These are phyloP conservation scores for Lachancea waltii DNA, from an alignment of 805 yeast genomes.

Conservation along the genomic window DNA sequence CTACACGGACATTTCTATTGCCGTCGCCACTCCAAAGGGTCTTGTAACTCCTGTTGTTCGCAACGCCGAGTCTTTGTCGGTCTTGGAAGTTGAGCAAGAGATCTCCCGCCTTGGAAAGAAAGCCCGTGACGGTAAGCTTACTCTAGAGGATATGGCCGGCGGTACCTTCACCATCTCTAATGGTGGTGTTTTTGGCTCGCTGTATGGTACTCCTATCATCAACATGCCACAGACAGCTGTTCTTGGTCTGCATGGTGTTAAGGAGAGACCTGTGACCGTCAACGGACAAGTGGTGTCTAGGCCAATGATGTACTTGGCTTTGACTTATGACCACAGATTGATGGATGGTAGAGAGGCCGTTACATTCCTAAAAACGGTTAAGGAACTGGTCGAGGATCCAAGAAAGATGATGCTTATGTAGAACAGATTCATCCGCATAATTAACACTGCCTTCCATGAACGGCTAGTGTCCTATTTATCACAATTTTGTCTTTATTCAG, in stretches of 20 bases:
- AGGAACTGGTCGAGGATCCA: slow-evolving; percentile 97
- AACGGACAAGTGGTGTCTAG: slow-evolving; percentile 93
- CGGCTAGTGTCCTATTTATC: too few relatives aligned
- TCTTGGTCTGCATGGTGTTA: slow-evolving; percentile 93
- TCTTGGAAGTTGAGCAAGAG: slow-evolving; percentile 85
- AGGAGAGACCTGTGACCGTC: slow-evolving; percentile 95
- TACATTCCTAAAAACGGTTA: slow-evolving; percentile 89
- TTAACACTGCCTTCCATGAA: too few relatives aligned
- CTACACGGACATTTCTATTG: slow-evolving; percentile 90
- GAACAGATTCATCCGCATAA: too few relatives aligned
- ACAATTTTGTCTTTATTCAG: too few relatives aligned
- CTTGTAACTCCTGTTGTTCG: slow-evolving; percentile 96
- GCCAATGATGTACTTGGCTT: slow-evolving; percentile 99
- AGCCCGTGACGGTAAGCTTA: slow-evolving; percentile 95
- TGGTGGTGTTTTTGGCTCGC: slow-evolving; percentile 98
- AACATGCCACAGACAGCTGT: slow-evolving; percentile 98
- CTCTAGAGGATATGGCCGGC: slow-evolving; percentile 98
- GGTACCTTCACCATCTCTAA: slow-evolving; percentile 98
- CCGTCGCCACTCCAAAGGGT: slow-evolving; percentile 99
- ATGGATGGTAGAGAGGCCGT: slow-evolving; percentile 99
- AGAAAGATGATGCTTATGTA: slow-evolving; percentile 82
- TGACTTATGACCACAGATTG: slow-evolving; percentile 97
- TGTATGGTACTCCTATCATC: slow-evolving; percentile 97
- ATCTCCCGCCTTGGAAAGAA: slow-evolving; percentile 74
- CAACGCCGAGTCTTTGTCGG: slow-evolving; percentile 87